Evolutionary conservation across 75 land plant species (phyloP).

Genomic region (Adiantum capillusveneris): DNA sequence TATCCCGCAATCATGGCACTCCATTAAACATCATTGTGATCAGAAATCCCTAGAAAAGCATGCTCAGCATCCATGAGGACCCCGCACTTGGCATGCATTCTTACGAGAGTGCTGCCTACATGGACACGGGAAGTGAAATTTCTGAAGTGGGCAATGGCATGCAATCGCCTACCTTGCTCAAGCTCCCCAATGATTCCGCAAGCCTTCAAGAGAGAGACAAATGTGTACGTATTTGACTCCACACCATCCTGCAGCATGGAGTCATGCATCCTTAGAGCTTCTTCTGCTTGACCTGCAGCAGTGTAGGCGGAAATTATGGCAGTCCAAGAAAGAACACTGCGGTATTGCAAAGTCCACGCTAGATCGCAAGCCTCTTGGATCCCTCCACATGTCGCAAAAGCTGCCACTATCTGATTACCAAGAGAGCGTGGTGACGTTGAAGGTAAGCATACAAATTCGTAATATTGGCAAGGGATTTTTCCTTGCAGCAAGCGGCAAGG

Average conservation of each 20-base stretch:
- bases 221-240: constrained; percentile 33
- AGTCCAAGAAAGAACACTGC: constrained; percentile 43
- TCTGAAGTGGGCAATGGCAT: constrained; percentile 21
- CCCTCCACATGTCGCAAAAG: background rate
- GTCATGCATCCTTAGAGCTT: constrained; percentile 29
- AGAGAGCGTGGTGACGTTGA: background rate
- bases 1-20: constrained; percentile 45
- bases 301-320: constrained; percentile 37
- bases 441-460: background rate
- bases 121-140: background rate
- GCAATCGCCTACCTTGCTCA: constrained; percentile 42
- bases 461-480: background rate
- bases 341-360: constrained; percentile 10
- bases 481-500: background rate
- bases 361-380: constrained; percentile 18
- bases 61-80: constrained; percentile 20
- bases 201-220: constrained; percentile 29
- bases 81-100: constrained; percentile 19
- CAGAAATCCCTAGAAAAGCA: constrained; percentile 23
- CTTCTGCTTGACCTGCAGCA: constrained; percentile 11
- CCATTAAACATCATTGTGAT: constrained; percentile 27
- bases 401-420: background rate
- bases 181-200: constrained; percentile 40
- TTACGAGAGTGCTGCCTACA: no score
- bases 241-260: constrained; percentile 37